Conservation (phyloP, 192 early-diverging fungal genomes). For the Allomyces macrogynus region DNA sequence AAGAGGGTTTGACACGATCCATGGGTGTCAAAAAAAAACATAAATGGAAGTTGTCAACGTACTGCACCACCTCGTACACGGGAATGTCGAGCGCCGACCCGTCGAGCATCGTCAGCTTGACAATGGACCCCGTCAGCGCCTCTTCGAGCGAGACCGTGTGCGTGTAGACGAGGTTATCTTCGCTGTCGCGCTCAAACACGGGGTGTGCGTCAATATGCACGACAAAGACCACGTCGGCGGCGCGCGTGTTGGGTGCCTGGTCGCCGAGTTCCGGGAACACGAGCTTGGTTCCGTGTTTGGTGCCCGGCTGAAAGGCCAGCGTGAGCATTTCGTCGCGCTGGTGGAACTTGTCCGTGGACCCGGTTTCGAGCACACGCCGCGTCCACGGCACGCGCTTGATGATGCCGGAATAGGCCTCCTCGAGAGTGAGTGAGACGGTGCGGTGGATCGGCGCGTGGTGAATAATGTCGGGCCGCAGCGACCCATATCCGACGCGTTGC, state of each 20-base stretch:
- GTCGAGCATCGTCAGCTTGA: conserved; percentile 27
- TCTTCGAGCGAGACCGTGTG: conserved; percentile 18
- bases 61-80: conserved; percentile 31
- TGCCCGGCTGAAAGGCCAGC: conserved; percentile 22
- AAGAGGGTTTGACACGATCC: not conserved
- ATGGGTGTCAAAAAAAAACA: not conserved
- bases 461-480: not conserved
- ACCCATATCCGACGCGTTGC: not conserved
- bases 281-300: conserved; percentile 25
- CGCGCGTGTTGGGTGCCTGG: conserved; percentile 31
- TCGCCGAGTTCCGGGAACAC: conserved; percentile 31
- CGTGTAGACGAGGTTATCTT: conserved; percentile 20
- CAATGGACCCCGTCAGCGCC: conserved; percentile 20
- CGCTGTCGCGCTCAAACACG: conserved; percentile 17
- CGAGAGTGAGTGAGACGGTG: not conserved
- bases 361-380: not conserved
- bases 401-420: conserved; percentile 23
- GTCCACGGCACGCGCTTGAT: conserved; percentile 4
- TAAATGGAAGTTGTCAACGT: conserved; percentile 1
- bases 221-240: conserved; percentile 25
- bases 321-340: conserved; percentile 21
- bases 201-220: conserved; percentile 22
- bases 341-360: not conserved
- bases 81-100: conserved; percentile 26
- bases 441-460: conserved; percentile 5